phyloP scores from a whole-genome alignment of 176 grass and related monocot species.

The Canna indica region DNA sequence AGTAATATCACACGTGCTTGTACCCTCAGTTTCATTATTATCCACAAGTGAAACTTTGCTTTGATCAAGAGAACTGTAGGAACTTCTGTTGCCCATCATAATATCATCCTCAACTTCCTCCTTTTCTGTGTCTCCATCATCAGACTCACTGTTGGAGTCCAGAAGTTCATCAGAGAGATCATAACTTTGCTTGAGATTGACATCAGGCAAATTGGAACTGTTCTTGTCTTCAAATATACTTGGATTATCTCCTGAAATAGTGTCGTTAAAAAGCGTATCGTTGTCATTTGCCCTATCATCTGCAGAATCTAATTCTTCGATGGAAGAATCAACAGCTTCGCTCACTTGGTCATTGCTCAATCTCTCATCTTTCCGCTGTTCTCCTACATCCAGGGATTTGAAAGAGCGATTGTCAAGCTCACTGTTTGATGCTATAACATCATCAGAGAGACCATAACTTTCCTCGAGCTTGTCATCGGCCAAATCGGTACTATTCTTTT shows the following conservation, averaged over 20 bases:
- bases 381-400: constrained; percentile 8
- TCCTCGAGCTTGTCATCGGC: not conserved
- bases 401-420: constrained; percentile 10
- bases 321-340: constrained; percentile 20
- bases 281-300: not conserved
- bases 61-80: constrained; percentile 7
- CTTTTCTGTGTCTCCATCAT: not conserved
- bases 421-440: not conserved
- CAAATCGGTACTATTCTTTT: not conserved
- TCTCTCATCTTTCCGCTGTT: constrained; percentile 17
- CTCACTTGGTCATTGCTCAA: constrained; percentile 8
- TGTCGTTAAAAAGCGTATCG: not conserved
- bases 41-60: constrained; percentile 9
- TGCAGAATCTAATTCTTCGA: constrained; percentile 19
- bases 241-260: not conserved
- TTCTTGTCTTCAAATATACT: not conserved
- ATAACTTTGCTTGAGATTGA: not conserved
- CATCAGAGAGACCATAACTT: not conserved
- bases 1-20: constrained; percentile 47
- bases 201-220: not conserved
- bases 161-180: not conserved
- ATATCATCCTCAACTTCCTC: not conserved
- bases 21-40: constrained; percentile 6
- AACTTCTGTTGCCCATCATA: not conserved
- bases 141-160: not conserved